phyloP scores from a whole-genome alignment of 2,329 filamentous ascomycete species.

The Fusarium coffeatum region DNA sequence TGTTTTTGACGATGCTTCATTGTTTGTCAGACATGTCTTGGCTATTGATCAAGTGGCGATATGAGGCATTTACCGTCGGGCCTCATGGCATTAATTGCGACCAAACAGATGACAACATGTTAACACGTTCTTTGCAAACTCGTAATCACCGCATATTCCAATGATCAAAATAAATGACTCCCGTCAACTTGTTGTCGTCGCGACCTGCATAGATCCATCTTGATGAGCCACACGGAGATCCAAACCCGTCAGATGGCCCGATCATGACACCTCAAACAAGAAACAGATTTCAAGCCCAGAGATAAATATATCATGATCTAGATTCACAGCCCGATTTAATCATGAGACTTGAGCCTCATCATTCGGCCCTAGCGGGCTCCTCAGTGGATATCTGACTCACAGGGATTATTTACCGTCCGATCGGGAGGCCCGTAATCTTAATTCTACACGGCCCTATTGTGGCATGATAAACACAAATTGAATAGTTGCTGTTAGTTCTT shows the following conservation, averaged over 20 bases:
- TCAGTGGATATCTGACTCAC: neutral
- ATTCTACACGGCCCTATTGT: neutral
- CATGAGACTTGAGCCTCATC: conserved; percentile 5
- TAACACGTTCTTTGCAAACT: neutral
- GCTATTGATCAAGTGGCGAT: neutral
- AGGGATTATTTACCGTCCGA: conserved; percentile 11
- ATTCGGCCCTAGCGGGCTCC: neutral
- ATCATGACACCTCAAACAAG: too few species aligned
- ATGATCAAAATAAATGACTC: neutral
- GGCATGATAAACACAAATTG: too few species aligned
- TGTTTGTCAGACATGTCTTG: neutral
- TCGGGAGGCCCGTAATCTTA: conserved; percentile 29
- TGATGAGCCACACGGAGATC: neutral
- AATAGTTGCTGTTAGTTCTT: too few species aligned
- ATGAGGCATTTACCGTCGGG: neutral
- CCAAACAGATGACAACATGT: too few species aligned
- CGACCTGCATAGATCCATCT: neutral
- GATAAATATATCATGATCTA: neutral
- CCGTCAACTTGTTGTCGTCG: neutral
- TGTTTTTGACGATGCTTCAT: too few species aligned
- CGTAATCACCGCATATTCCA: neutral
- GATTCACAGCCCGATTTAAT: neutral
- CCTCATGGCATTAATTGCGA: neutral
- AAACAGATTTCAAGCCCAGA: too few species aligned
- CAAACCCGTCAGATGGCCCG: neutral